These are phyloP conservation scores for Penicillium sp. DNA, from an alignment of 2,329 filamentous ascomycete species.

Conservation along the genomic window DNA sequence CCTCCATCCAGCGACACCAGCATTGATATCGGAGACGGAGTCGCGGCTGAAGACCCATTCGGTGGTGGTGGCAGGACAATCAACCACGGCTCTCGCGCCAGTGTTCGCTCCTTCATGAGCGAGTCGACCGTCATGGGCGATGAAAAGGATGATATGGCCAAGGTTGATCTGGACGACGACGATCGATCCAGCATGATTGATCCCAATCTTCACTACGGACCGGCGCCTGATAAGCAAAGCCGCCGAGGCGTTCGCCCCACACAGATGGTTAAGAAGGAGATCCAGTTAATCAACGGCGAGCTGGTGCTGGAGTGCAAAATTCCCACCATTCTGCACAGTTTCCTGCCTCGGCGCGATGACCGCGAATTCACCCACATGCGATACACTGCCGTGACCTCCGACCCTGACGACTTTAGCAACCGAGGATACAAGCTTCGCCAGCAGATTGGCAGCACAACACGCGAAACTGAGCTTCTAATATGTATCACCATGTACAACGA, in stretches of 20 bases:
- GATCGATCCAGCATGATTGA: conserved; percentile 55
- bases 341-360: conserved; percentile 85
- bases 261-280: conserved; percentile 88
- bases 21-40: conserved; percentile 50
- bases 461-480: conserved; percentile 94
- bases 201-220: conserved; percentile 66
- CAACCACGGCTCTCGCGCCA: conserved; percentile 50
- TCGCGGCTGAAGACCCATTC: conserved; percentile 73
- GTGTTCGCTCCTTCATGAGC: conserved; percentile 57
- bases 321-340: conserved; percentile 95
- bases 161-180: conserved; percentile 43
- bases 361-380: conserved; percentile 98
- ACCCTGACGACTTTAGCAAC: conserved; percentile 86
- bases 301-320: conserved; percentile 98
- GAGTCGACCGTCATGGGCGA: conserved; percentile 56
- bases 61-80: conserved; percentile 43
- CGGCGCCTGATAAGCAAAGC: conserved; percentile 79
- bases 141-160: conserved; percentile 42
- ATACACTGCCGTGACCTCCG: conserved; percentile 96
- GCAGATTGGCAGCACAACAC: conserved; percentile 72
- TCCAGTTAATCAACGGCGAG: conserved; percentile 94
- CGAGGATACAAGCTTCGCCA: conserved; percentile 90
- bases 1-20: conserved; percentile 44
- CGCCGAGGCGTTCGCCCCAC: conserved; percentile 79
- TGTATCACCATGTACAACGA: conserved; percentile 99